Base-by-base conservation (phyloP, 345 rosid species). In the Aquilaria malaccensis region DNA sequence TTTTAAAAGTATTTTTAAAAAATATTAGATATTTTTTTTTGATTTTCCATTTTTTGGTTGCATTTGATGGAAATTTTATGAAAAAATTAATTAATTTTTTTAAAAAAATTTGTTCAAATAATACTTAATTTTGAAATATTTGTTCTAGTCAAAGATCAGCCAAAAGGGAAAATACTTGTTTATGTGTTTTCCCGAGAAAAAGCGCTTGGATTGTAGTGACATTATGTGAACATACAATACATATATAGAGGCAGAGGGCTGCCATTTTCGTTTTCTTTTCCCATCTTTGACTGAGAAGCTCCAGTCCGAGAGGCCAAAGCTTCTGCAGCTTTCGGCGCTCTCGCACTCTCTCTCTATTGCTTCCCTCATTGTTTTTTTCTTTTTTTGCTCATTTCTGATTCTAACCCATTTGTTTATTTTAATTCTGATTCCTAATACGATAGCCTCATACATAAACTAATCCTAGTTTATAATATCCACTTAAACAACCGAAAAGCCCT, bases 261-360 rank as follows among this genome's bases (percentile, higher is more conserved):
- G 46, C 15, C 41, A 4, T 67, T 30, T 22, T 52, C 12, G 11
- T 30, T 7, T 49, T 13, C 31, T 59, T 11, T 60, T 67, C 62
- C n/a, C 6, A 60, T 37, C 69, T 73, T 76, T 80, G 75, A 74
- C 73, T 52, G 78, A 45, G 57, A 55, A 37, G 43, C 43, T 37
- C 43, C 43, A 37, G 43, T 1, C 43, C 43, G 32, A 50, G 62
- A 45, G 60, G 68, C 71, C 68, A 61, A 57, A 60, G 67, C 69
- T 52, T 55, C 22, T 13, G 71, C 79, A 75, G 80, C 82, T 77
- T 77, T 80, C 71, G 76, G 70, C 79, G 77, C 80, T 72, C 32
- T 73, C 63, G 60, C 33, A 53, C 61, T 11, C 46, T 32, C 60
- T 57, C 58, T 59, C 9, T 15, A 64, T 53, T 52, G 55, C 61